These are phyloP conservation scores for Aspergillus affinis DNA, from an alignment of 495 filamentous ascomycete genomes.

Conservation along the genomic window DNA sequence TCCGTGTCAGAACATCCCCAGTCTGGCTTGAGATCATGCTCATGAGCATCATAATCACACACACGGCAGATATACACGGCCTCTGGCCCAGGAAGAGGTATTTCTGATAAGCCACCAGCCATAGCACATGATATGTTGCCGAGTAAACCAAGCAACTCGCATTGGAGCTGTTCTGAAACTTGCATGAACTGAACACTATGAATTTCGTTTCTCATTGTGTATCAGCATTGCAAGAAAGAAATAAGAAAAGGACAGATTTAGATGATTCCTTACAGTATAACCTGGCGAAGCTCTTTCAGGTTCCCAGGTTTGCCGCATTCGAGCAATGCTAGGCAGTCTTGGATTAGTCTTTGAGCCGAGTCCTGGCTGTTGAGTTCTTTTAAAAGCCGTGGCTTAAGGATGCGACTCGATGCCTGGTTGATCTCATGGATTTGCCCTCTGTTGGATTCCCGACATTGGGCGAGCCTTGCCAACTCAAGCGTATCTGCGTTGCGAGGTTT, in stretches of 20 bases:
- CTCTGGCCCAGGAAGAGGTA: slow-evolving; percentile 17
- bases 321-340: background rate
- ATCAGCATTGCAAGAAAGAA: background rate
- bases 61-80: slow-evolving; percentile 36
- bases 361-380: background rate
- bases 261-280: background rate
- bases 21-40: slow-evolving; percentile 13
- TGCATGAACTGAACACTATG: slow-evolving; percentile 15
- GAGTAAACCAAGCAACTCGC: slow-evolving; percentile 34
- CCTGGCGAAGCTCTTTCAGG: background rate
- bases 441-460: background rate
- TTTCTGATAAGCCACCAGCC: slow-evolving; percentile 25
- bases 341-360: background rate
- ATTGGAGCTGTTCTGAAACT: slow-evolving; percentile 31
- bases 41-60: slow-evolving; percentile 32
- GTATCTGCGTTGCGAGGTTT: background rate
- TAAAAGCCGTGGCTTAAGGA: background rate
- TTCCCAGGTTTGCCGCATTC: background rate
- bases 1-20: slow-evolving; percentile 35
- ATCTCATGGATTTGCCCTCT: background rate
- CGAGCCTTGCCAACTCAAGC: background rate
- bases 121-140: slow-evolving; percentile 47
- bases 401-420: background rate
- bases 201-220: slow-evolving; percentile 17
- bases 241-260: background rate